Conservation (phyloP, 257 asterid genomes). For the Craterostigma plantagineum region DNA sequence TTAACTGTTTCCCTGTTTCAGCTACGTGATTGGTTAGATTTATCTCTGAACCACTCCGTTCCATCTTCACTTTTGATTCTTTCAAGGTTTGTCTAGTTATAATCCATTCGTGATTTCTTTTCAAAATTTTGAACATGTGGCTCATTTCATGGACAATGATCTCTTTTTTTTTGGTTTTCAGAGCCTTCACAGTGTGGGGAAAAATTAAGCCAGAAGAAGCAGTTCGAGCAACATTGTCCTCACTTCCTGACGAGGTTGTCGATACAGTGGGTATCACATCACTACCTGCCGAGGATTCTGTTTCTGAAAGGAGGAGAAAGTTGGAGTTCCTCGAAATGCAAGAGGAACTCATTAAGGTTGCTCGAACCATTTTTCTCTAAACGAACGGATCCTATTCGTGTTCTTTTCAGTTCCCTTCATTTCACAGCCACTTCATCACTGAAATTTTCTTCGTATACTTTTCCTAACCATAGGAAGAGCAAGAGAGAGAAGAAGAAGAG, state of each 20-base stretch:
- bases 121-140: neutral
- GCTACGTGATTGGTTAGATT: constrained; percentile 88
- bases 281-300: constrained; percentile 76
- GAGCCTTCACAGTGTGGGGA: constrained; percentile 76
- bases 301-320: constrained; percentile 83
- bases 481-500: constrained; percentile 46
- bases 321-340: constrained; percentile 81
- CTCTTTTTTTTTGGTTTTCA: constrained; percentile 17
- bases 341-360: constrained; percentile 82
- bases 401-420: constrained; percentile 8
- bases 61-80: constrained; percentile 83
- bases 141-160: constrained; percentile 8
- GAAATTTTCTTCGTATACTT: too few species aligned
- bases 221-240: constrained; percentile 65
- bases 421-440: constrained; percentile 2
- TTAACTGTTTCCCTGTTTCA: constrained; percentile 14
- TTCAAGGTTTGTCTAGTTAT: constrained; percentile 46
- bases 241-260: constrained; percentile 92
- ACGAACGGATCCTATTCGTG: constrained; percentile 6
- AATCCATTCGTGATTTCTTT: constrained; percentile 3
- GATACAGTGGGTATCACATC: constrained; percentile 66
- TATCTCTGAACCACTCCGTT: constrained; percentile 74
- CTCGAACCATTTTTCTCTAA: constrained; percentile 8
- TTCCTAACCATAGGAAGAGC: constrained; percentile 54
- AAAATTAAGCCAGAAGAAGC: constrained; percentile 70